Evolutionary conservation across 1,284 basidiomycete genomes (phyloP), one percentile per base, ranked within the genome.

Genomic region (Exsudoporus floridanus): DNA sequence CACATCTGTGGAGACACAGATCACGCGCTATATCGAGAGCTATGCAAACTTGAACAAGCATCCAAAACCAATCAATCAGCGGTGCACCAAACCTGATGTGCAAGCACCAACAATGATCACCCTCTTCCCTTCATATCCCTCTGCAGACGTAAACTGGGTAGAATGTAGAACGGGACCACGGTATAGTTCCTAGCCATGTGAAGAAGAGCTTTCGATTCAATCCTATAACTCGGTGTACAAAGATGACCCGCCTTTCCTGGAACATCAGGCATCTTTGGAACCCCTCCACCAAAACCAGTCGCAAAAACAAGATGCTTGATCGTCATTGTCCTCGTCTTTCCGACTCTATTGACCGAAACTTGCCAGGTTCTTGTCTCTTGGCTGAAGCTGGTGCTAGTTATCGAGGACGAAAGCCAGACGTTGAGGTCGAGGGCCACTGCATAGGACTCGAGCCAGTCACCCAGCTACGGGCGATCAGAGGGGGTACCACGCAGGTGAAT

Each of bases 371-470:
- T 65, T 9, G 64, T 52, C n/a, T 51, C 53, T 21, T 67, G 55
- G 50, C 71, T 59, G 51, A 67, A 76, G 7, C 56, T 53, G 4
- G 77, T 70, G n/a, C 62, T 62, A 0, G 59, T 67, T 23, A 79
- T 60, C 1, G 66, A 73, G 9, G 79, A 72, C 12, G 71, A 70
- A 5, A 72, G 73, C 83, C 80, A 85, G 38, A 81, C 71, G 62
- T 82, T 77, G 21, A 83, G 67, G 56, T 85, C 82, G 59, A 83
- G 69, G 8, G 73, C 63, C 10, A 74, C 70, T 1, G 77, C 79
- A 53, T 83, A 84, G 34, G 66, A 69, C 60, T 84, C 83, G 14
- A 85, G 72, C 79, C 80, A 85, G 56, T 81, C 77, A 4, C 76
- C 82, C 25, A 85, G 67, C 75, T 74, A 14, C n/a, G 16, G 9